Conservation (phyloP, 306 rosid genomes). For the Alnus rubra region DNA sequence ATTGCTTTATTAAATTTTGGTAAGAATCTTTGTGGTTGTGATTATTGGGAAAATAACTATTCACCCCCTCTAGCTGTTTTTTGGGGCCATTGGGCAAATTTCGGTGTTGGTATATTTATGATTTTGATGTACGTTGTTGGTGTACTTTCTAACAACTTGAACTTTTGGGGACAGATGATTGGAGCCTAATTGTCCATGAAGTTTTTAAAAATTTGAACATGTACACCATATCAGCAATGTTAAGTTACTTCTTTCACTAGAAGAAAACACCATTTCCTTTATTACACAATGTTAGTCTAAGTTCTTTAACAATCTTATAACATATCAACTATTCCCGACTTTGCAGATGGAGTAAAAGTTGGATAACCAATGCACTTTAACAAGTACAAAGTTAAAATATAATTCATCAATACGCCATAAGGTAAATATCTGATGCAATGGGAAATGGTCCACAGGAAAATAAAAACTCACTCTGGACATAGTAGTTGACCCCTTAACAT, state of each 20-base stretch:
- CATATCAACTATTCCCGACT: background rate
- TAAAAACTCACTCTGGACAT: conserved; percentile 71
- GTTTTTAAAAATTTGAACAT: background rate
- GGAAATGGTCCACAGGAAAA: conserved; percentile 18
- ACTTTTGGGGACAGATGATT: background rate
- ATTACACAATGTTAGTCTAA: background rate
- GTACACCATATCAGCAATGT: background rate
- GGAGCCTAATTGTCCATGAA: background rate
- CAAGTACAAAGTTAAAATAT: background rate
- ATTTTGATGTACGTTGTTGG: background rate
- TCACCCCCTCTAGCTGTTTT: too few relatives aligned
- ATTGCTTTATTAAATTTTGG: too few relatives aligned
- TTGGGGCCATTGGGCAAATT: background rate
- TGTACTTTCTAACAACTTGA: background rate
- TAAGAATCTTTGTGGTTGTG: too few relatives aligned
- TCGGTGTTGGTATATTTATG: background rate
- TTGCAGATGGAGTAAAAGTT: background rate
- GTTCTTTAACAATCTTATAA: background rate
- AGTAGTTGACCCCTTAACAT: conserved; percentile 78
- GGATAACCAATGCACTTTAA: background rate
- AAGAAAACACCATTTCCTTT: background rate
- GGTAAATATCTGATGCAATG: background rate
- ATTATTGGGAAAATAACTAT: too few relatives aligned
- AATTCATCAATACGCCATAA: background rate
- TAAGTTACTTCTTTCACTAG: background rate